Conservation (phyloP, 306 rosid genomes). For the Sphenostylis stenocarpa region DNA sequence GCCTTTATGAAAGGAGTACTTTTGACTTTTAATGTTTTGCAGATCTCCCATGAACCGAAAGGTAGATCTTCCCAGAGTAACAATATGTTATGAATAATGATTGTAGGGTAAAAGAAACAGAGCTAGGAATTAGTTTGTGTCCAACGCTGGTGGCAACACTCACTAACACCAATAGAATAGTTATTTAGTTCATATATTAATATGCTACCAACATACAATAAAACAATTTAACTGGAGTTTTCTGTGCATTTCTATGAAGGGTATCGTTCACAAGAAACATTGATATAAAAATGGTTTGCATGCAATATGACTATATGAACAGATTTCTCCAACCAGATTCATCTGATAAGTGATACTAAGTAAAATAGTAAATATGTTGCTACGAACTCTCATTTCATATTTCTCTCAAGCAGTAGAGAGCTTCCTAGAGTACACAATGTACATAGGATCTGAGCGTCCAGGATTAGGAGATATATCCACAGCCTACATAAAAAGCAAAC, state of each 20-base stretch:
- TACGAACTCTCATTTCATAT: background rate
- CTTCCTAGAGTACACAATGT: conserved; percentile 61
- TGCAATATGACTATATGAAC: background rate
- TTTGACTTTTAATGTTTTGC: background rate
- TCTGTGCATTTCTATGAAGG: conserved; percentile 2
- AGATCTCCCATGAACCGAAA: background rate
- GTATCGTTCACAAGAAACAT: conserved; percentile 1
- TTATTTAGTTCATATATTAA: background rate
- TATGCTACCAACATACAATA: background rate
- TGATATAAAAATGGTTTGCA: background rate
- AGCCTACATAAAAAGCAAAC: conserved; percentile 50
- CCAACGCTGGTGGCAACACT: conserved; percentile 14
- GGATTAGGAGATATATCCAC: conserved; percentile 82
- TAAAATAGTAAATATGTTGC: background rate
- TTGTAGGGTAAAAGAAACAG: background rate
- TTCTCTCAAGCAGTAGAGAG: conserved; percentile 40
- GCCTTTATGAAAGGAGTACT: background rate
- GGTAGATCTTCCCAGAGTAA: background rate
- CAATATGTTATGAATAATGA: background rate
- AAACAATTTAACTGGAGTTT: background rate
- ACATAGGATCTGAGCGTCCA: conserved; percentile 83
- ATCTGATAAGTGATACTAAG: background rate
- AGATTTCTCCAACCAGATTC: conserved; percentile 12
- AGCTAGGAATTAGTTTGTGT: background rate
- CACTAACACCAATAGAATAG: background rate